Evolutionary conservation across 495 filamentous ascomycete species (phyloP), one percentile per base, ranked within the genome.

Genomic region (Penicillium soppii): DNA sequence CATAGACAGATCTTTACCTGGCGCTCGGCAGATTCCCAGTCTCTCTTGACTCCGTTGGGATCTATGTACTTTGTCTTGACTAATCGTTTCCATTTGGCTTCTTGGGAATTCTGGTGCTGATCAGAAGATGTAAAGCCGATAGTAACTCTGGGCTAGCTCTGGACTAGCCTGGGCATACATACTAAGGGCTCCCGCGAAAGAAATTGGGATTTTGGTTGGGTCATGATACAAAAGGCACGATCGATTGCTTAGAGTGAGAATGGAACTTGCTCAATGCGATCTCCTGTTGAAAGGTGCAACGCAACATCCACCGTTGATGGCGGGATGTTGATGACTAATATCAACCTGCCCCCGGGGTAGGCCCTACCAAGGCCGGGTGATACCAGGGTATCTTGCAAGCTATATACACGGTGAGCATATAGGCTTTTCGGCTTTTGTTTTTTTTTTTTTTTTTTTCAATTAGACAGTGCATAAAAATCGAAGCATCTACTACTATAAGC

Each of bases 21-120:
- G 5, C 87, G 75, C 58, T 91, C 87, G n/a, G 84, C 86, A 2
- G 82, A 85, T 57, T 91, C 87, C 87, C 87, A 90, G 30, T 79
- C 84, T 48, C 87, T 78, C 39, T 71, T 64, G 17, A 78, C 71
- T 37, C 81, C 84, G 5, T 80, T 75, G 3, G 83, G 81, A 56
- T 90, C 87, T 32, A 64, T 73, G 60, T 89, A 91, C 15, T 77
- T 86, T 38, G 82, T 82, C 55, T 82, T 86, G 36, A 78, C 67
- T 4, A 86, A 73, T 56, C 79, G 84, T 20, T 81, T 82, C 87
- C 87, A 90, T 64, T 75, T 75, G 15, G 85, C 85, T 47, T 89
- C 84, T 43, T 59, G 43, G 30, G 54, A 53, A 33, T 58, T 58
- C 67, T 75, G 38, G 3, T 20, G 17, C 20, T 13, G 9, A 10